Evolutionary conservation across 2,329 filamentous ascomycete genomes (phyloP), one percentile per base, ranked within the genome.

Genomic region (Exophiala dermatitidis): DNA sequence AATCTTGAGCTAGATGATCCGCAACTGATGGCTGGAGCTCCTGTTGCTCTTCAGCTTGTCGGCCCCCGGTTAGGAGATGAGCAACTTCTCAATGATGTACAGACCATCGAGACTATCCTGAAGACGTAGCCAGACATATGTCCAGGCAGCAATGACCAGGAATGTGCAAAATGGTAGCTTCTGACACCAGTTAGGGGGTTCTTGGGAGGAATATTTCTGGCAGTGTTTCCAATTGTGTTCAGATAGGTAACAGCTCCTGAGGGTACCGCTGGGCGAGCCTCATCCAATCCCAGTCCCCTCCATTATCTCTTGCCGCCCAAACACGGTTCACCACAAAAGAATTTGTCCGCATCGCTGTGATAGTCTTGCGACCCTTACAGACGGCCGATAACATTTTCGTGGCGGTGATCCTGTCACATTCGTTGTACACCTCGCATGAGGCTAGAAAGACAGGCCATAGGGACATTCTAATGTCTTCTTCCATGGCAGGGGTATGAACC

Each of bases 21-120:
- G 6, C 55, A 67, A 48, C 58, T 68, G 2, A 65, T 69, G 58
- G 64, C 63, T 10, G 66, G 67, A 0, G 67, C 66, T 32, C 68
- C 67, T 1, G 63, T 69, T 5, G 63, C 64, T 19, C 57, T 69
- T 46, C 67, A 69, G 52, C 54, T 70, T 10, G 65, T 68, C 2
- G 67, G 65, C 3, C 62, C 61, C 6, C 62, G 65, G 48, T 59
- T 68, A 7, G 63, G 61, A 37, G 67, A 70, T 48, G 62, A 64
- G 46, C 66, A 69, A 42, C 53, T 70, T 8, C 51, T 70, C 38
- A 54, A 60, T 45, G 65, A 69, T 53, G 64, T 58, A 1, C 63
- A 66, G 49, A 40, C 64, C 2, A 61, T 69, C 41, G 67, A 69
- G 43, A 26, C 19, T 41, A 62, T 52, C 9, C 32, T 56, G 40